Evolutionary conservation across 371 early-diverging fungal species (phyloP).

Genomic region (Actinomortierella ambigua): DNA sequence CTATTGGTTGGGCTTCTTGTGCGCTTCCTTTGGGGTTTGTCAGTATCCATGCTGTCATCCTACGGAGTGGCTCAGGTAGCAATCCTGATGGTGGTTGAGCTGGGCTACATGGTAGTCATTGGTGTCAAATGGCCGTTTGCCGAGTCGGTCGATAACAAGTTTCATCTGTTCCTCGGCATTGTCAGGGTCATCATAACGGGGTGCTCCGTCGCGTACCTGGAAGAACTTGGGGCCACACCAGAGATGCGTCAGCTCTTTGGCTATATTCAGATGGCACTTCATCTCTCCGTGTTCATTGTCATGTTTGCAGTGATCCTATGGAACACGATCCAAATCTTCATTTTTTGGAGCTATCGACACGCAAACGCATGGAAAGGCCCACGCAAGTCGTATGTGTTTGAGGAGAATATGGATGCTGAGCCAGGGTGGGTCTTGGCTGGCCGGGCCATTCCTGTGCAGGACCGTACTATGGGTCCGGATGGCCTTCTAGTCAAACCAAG

Average conservation of each 20-base stretch:
- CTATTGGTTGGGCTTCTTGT: slow-evolving; percentile 48
- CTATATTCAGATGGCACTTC: slow-evolving; percentile 37
- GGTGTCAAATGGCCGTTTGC: slow-evolving; percentile 40
- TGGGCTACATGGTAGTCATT: slow-evolving; percentile 40
- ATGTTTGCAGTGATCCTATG: slow-evolving; percentile 39
- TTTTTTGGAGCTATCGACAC: slow-evolving; percentile 33
- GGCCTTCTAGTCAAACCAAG: slow-evolving; percentile 10
- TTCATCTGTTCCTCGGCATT: slow-evolving; percentile 24
- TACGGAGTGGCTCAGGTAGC: slow-evolving; percentile 37
- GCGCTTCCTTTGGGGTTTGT: slow-evolving; percentile 41
- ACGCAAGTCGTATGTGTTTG: slow-evolving; percentile 18
- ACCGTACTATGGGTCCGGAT: slow-evolving; percentile 5
- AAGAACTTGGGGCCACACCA: slow-evolving; percentile 9
- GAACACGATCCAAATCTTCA: slow-evolving; percentile 37
- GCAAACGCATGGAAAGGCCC: slow-evolving; percentile 20
- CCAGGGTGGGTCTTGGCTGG: slow-evolving; percentile 21
- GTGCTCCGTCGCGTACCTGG: slow-evolving; percentile 32
- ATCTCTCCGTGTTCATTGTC: slow-evolving; percentile 29
- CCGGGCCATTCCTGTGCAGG: slow-evolving; percentile 3
- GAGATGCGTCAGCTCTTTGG: slow-evolving; percentile 29
- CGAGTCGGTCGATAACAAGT: slow-evolving; percentile 41
- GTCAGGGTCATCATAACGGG: slow-evolving; percentile 28
- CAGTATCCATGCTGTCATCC: slow-evolving; percentile 33
- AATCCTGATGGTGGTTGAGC: slow-evolving; percentile 29
- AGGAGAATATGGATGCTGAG: slow-evolving; percentile 5